Evolutionary conservation across 2,329 filamentous ascomycete species (phyloP), one percentile per base, ranked within the genome.

Genomic region (Aaosphaeria pasadenensis): DNA sequence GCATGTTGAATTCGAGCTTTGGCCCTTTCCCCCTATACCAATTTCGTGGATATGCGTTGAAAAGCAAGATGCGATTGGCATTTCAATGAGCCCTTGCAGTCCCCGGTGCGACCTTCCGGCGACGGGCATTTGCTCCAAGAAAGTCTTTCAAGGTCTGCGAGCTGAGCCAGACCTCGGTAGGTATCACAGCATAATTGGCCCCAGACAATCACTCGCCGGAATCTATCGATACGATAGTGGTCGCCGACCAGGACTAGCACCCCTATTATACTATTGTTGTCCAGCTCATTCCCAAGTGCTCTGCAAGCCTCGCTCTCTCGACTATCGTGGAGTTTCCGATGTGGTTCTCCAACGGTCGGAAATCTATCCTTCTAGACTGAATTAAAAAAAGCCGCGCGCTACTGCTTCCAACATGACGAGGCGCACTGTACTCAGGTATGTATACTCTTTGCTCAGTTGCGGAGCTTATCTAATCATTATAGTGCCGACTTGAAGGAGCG

Each of bases 401-500:
- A 36, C n/a, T 36, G 33, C 33, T 9, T 36, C 33, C 33, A 36
- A 9, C 33, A 62, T 62, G 59, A 55, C 57, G 48, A 57, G 59
- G 47, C 59, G 56, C 28, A 62, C 59, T 7, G 57, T 60, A 30
- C 39, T 62, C 42, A 59, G 56, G 59, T 58, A 58, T 29, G 52
- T 13, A 46, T 24, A 36, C 33, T 9, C 7, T 36, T 36, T n/a
- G 7, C 9, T 36, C 33, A 9, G 33, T 36, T 9, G 24, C 29
- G 30, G 6, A 28, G 33, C 33, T 30, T n/a, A 35, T 31, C 5
- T 30, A 29, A 13, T 35, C 11, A 31, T 39, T 31, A 29, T 38
- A 62, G 58, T 40, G 53, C 57, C 33, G 52, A 59, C 33, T 51
- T 62, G 33, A 60, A 62, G 45, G 59, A 62, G 53, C 57, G 59